These are phyloP conservation scores for Gloeostereum incarnatum DNA, from an alignment of 768 basidiomycete genomes.

Conservation along the genomic window DNA sequence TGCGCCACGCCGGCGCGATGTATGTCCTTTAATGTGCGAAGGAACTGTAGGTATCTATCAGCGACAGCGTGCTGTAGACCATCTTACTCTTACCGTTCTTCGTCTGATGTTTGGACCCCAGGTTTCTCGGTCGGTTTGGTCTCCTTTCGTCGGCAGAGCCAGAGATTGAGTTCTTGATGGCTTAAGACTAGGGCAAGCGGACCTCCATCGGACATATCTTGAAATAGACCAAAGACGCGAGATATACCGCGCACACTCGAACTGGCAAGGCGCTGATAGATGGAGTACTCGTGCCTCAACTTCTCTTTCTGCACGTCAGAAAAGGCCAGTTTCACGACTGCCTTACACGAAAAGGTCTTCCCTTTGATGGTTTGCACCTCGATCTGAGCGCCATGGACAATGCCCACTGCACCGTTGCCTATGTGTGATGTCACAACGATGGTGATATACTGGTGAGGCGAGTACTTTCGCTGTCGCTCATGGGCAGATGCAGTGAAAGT, in stretches of 20 bases:
- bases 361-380: constrained; percentile 3
- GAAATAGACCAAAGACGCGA: constrained; percentile 7
- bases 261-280: constrained; percentile 5
- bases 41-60: too few relatives aligned
- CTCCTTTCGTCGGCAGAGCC: too few relatives aligned
- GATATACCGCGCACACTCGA: constrained; percentile 1
- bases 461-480: too few relatives aligned
- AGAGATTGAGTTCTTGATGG: too few relatives aligned
- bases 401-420: constrained; percentile 6
- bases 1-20: too few relatives aligned
- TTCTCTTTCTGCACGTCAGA: constrained; percentile 3
- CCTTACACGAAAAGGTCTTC: neutral
- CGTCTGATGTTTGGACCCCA: too few relatives aligned
- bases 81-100: too few relatives aligned
- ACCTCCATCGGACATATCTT: constrained; percentile 5
- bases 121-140: too few relatives aligned
- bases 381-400: constrained; percentile 6
- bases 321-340: constrained; percentile 11
- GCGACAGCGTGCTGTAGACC: too few relatives aligned
- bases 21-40: too few relatives aligned
- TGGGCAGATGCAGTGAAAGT: too few relatives aligned
- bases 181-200: too few relatives aligned
- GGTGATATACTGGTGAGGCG: neutral
- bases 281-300: constrained; percentile 7
- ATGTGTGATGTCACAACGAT: constrained; percentile 4